Base-by-base conservation (phyloP, 306 rosid genomes). In the Cicer yamashitae region DNA sequence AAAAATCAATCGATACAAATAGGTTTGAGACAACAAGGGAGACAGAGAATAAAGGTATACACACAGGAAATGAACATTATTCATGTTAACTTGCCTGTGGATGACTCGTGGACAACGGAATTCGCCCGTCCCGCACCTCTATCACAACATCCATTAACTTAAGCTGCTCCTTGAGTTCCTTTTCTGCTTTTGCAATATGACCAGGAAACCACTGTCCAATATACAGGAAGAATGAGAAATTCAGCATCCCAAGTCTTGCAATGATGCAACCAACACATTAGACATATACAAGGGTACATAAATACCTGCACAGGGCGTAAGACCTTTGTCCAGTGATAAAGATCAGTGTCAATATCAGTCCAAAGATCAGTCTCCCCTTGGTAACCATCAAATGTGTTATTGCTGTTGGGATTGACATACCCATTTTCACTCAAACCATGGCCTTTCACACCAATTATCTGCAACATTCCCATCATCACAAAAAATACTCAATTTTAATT, bases 201-300 rank as follows among this genome's bases (percentile, higher is more conserved):
- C 98, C 98, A 38, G 98, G 98, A 84, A 90, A 94, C 98, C 98
- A 94, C 98, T 90, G 86, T 70, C 74, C 82, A 89, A 73, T 73
- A 65, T 5, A 51, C 60, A 70, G 9, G 14, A 67, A 63, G 2
- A 78, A 78, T 79, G 67, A 74, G 83, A 79, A 79, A 78, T 76
- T 79, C 70, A 76, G 83, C 81, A 79, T 1, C 50, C 17, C 45
- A 7, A 67, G n/a, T 64, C 22, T 53, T 3, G 45, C 4, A 78
- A 73, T 10, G 40, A 50, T 38, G 41, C 73, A 25, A 46, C n/a
- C n/a, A 62, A 20, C 40, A 67, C 18, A 53, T 10, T 30, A 30
- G 37, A 71, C 30, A 67, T 3, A 44, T 11, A 14, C 7, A 62
- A 14, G 6, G 4, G 30, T 40, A 64, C 68, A 82, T 18, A 67